Evolutionary conservation across 2,329 filamentous ascomycete species (phyloP).

Genomic region (Nakataea oryzae): DNA sequence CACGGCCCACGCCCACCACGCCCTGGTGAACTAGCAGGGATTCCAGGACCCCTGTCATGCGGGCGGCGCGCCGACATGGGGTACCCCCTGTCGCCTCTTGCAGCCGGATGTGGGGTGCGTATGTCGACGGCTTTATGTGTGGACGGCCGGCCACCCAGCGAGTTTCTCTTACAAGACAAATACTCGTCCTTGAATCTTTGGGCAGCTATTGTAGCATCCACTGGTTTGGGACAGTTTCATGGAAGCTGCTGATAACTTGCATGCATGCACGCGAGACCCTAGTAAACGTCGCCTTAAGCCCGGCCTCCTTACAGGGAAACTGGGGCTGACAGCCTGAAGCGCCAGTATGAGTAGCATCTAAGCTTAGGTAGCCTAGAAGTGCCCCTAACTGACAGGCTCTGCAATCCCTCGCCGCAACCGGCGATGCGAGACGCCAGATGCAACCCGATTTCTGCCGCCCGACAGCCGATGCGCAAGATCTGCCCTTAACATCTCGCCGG

Average conservation of each 20-base stretch:
- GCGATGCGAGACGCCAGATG: neutral
- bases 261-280: neutral
- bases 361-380: no score
- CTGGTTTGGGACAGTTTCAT: neutral
- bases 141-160: neutral
- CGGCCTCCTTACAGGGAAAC: neutral
- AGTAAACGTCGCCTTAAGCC: neutral
- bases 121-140: neutral
- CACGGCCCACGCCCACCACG: neutral
- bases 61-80: neutral
- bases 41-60: neutral
- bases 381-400: neutral
- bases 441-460: neutral
- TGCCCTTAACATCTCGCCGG: neutral
- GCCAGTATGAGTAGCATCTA: neutral
- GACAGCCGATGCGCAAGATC: neutral
- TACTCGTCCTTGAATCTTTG: neutral
- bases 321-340: no score
- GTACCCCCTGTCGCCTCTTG: slow-evolving; percentile 1
- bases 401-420: neutral
- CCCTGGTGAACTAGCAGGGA: neutral
- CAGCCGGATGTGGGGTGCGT: slow-evolving; percentile 4
- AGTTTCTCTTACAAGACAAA: neutral
- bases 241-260: neutral
- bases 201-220: neutral